A percentile compares a stretch with the other conserved stretches of the same genome.
These are phyloP conservation scores for Boletus subcaerulescens DNA, from an alignment of 768 basidiomycete genomes.

Conservation along the genomic window DNA sequence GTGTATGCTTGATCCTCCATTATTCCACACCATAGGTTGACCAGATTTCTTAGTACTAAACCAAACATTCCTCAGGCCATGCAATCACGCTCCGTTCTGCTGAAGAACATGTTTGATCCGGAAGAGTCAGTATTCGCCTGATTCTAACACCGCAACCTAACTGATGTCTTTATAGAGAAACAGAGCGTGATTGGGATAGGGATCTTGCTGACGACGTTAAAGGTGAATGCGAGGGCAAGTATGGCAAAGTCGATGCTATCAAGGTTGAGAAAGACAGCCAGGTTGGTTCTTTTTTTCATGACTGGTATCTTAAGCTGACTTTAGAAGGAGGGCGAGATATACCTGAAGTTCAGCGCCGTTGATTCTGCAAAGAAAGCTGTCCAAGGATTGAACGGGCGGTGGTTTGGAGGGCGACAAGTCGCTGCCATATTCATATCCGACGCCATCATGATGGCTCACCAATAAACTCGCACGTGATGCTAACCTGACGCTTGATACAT, in stretches of 20 bases:
- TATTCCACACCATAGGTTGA: constrained; percentile 8
- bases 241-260: constrained; percentile 83
- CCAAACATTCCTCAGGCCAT: constrained; percentile 81
- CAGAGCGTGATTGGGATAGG: constrained; percentile 93
- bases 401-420: constrained; percentile 93
- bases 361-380: constrained; percentile 82
- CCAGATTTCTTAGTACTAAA: constrained; percentile 48
- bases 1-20: constrained; percentile 44
- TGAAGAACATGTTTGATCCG: constrained; percentile 98
- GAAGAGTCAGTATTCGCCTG: constrained; percentile 66
- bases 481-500: constrained; percentile 28
- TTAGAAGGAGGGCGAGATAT: constrained; percentile 83
- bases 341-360: constrained; percentile 82
- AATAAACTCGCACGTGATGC: constrained; percentile 39
- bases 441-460: constrained; percentile 90
- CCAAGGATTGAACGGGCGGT: constrained; percentile 90
- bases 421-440: constrained; percentile 88
- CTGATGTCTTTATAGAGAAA: constrained; percentile 60
- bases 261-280: constrained; percentile 93
- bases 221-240: constrained; percentile 88
- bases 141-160: neutral
- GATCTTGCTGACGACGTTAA: constrained; percentile 97
- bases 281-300: constrained; percentile 44
- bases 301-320: constrained; percentile 8
- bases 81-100: constrained; percentile 84